Base-by-base conservation (phyloP, 2,329 filamentous ascomycete species). In the Ciborinia camelliae region DNA sequence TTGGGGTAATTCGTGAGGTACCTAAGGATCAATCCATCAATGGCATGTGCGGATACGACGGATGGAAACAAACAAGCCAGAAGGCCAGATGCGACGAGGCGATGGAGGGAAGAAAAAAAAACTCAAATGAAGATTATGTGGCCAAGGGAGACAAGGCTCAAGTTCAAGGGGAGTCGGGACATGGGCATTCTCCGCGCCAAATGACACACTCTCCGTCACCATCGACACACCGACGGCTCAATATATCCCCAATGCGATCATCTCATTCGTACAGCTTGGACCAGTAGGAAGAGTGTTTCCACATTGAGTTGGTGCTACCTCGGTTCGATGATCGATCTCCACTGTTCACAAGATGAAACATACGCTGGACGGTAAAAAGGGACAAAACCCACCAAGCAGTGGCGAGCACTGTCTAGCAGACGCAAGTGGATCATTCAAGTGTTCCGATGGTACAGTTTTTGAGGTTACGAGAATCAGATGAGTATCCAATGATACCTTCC, bases 321-420 rank as follows among this genome's bases (percentile, higher is more conserved):
- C 55, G 41, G 41, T 47, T 45, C 41, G 28, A 23, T 47, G 41
- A 35, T 45, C 41, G 28, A 23, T 47, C 55, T 58, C 55, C 55
- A 58, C 55, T 58, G 55, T 58, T 47, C 57, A 50, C 30, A 51
- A 32, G 45, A 63, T 63, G 62, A 63, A 63, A 58, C 62, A 63
- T 58, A 63, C 62, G 61, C 51, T 55, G 57, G 57, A 48, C 43
- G 41, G 26, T 10, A 55, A 63, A 55, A 39, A 39, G 41, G 30
- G n/a, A 50, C 26, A 37, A 5, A 39, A 45, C 43, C 43, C 43
- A n/a, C 20, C 43, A 28, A 30, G 37, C 41, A 57, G 30, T 47
- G 32, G 32, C 35, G 43, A 45, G 35, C 47, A 41, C 47, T 23
- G 47, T 61, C 47, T 41, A 53, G 58, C 58, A 61, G 45, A 53